Evolutionary conservation across 129 eudicot genomes (phyloP), one percentile per base, ranked within the genome.

Genomic region (Deinandra increscens): DNA sequence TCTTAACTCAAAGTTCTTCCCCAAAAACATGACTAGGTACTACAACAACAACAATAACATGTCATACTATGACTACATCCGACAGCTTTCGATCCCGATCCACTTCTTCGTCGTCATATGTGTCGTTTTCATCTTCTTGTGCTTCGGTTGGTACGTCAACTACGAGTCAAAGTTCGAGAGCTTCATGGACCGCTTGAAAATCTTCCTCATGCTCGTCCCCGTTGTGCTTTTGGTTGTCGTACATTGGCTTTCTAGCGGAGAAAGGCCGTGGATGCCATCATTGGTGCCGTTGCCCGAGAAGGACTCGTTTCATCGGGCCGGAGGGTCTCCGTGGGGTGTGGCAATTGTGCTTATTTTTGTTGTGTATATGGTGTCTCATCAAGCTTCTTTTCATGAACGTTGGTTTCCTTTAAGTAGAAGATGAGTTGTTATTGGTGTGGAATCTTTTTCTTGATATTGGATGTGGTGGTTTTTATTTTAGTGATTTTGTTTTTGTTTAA

Each of bases 261-360:
- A 84, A 18, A 78, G 65, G 53, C 15, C 63, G 9, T 70, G 84
- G 26, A 65, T 78, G 4, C 84, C 87, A 2, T 78, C 70, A 0
- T 11, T 58, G n/a, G 48, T 81, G 44, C 79, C 87, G 9, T 20
- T 83, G 76, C 92, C 96, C 0, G 89, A 86, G 72, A 76, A 79
- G 71, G 86, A 89, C 18, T 73, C 90, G 1, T 29, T 85, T 64
- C 89, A 85, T 53, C 72, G 87, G 46, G 89, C 83, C 3, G 93
- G 96, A 37, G 93, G 90, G 46, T 86, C 92, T 15, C 90, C 96
- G 0, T 60, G 83, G 76, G 96, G 96, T 12, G 84, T 89, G 39
- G 96, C 79, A 9, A 14, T 77, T 71, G 70, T 86, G 46, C 87
- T 89, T 42, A 70, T 83, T 38, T 72, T 89, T 8, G 83, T 89